Conservation (phyloP, 148 eudicot genomes). For the Bassia scoparia region DNA sequence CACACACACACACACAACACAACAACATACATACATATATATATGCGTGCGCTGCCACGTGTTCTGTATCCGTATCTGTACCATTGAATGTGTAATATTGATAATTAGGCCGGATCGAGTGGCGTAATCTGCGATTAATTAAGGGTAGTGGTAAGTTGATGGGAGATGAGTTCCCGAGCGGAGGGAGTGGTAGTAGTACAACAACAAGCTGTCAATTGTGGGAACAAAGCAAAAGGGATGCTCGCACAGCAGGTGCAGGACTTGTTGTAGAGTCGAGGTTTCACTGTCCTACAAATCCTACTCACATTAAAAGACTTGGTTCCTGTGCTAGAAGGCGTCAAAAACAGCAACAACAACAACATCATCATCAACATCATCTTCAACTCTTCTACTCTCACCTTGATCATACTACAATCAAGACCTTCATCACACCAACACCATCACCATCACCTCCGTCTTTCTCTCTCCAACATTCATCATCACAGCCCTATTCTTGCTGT, state of each 20-base stretch:
- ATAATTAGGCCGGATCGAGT: too few species aligned
- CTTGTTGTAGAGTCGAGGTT: conserved; percentile 63
- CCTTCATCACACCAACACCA: too few species aligned
- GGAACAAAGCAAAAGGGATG: conserved; percentile 81
- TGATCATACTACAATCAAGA: neutral
- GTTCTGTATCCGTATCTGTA: conserved; percentile 1
- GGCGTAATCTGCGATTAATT: too few species aligned
- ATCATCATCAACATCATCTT: conserved; percentile 16
- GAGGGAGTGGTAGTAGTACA: conserved; percentile 16
- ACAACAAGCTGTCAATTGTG: conserved; percentile 60
- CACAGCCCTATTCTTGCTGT: conserved; percentile 14
- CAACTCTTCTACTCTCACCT: neutral
- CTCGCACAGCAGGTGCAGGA: conserved; percentile 50
- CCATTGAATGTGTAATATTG: neutral
- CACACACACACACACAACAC: too few species aligned
- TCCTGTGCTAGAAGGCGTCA: conserved; percentile 55
- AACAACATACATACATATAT: too few species aligned
- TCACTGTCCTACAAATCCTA: conserved; percentile 53
- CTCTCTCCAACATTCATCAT: conserved; percentile 18
- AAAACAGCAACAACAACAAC: conserved; percentile 27
- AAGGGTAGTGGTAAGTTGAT: neutral
- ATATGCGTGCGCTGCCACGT: neutral
- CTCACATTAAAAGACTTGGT: conserved; percentile 81
- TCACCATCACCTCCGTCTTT: conserved; percentile 19
- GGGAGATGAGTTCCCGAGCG: conserved; percentile 15